Conservation (phyloP, 148 eudicot genomes). For the Euryodendron excelsum region DNA sequence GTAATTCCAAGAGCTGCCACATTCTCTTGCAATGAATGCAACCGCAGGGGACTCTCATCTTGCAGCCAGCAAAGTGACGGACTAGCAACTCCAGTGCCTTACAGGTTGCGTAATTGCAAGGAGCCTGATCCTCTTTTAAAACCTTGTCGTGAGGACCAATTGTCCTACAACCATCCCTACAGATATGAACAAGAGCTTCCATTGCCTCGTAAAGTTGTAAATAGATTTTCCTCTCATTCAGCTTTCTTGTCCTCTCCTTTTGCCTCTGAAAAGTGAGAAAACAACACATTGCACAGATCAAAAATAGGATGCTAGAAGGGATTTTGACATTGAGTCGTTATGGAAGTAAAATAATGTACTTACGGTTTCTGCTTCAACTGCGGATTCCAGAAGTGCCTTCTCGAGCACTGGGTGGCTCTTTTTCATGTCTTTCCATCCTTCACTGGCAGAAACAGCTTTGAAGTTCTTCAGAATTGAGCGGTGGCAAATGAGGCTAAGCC, state of each 20-base stretch:
- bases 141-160: slow-evolving; percentile 80
- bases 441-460: slow-evolving; percentile 53
- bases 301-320: background rate
- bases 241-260: slow-evolving; percentile 44
- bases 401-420: slow-evolving; percentile 74
- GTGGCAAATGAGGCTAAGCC: slow-evolving; percentile 73
- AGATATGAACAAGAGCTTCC: slow-evolving; percentile 94
- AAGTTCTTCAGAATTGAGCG: slow-evolving; percentile 58
- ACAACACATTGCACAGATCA: background rate
- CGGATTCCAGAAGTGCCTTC: slow-evolving; percentile 44
- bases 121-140: slow-evolving; percentile 47
- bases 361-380: slow-evolving; percentile 48
- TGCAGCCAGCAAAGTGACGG: slow-evolving; percentile 85
- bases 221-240: slow-evolving; percentile 60
- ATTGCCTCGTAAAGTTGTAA: slow-evolving; percentile 78
- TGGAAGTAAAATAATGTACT: slow-evolving; percentile 18
- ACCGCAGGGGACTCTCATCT: slow-evolving; percentile 73
- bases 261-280: slow-evolving; percentile 45
- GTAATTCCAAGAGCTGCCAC: slow-evolving; percentile 87
- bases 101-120: slow-evolving; percentile 66
- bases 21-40: slow-evolving; percentile 86
- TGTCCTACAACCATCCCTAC: slow-evolving; percentile 82
- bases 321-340: background rate
- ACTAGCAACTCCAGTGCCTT: slow-evolving; percentile 67
- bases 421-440: slow-evolving; percentile 81